Evolutionary conservation across 345 rosid species (phyloP).

Genomic region (Acer negundo): DNA sequence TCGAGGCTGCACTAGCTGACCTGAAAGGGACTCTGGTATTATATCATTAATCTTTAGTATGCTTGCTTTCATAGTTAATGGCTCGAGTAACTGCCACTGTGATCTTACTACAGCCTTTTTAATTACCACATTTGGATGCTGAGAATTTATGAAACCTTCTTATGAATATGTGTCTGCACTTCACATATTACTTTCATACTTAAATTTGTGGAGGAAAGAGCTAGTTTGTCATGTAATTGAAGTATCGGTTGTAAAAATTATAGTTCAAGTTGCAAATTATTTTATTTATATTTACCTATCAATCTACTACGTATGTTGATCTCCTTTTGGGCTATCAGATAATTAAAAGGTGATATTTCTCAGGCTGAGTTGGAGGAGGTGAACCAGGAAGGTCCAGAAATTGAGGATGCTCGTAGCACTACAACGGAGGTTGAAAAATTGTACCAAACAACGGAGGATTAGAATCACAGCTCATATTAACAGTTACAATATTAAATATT

Average conservation of each 20-base stretch:
- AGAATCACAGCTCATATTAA: slow-evolving; percentile 12
- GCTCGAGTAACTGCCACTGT: not conserved
- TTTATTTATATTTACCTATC: no score
- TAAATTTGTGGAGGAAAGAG: not conserved
- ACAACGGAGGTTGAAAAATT: slow-evolving; percentile 57
- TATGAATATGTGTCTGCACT: no score
- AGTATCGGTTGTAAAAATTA: not conserved
- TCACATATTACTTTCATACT: no score
- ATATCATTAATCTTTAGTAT: not conserved
- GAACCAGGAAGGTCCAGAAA: slow-evolving; percentile 55
- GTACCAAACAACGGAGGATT: slow-evolving; percentile 59
- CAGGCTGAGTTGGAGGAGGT: slow-evolving; percentile 70
- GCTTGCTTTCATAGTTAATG: slow-evolving; percentile 6
- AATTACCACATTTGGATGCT: not conserved
- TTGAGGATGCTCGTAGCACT: slow-evolving; percentile 69
- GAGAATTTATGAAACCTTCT: not conserved
- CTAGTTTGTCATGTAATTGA: not conserved
- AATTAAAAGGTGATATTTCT: slow-evolving; percentile 10
- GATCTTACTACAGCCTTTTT: not conserved
- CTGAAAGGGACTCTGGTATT: slow-evolving; percentile 78
- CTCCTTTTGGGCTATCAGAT: not conserved
- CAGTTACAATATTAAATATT: not conserved
- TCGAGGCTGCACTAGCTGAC: slow-evolving; percentile 75
- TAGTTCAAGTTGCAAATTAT: not conserved
- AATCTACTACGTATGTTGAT: not conserved